Percentiles rank a stretch among this genome's conserved stretches.
These are phyloP conservation scores for Beauveria australis DNA, from an alignment of 2,329 filamentous ascomycete species.

Conservation along the genomic window DNA sequence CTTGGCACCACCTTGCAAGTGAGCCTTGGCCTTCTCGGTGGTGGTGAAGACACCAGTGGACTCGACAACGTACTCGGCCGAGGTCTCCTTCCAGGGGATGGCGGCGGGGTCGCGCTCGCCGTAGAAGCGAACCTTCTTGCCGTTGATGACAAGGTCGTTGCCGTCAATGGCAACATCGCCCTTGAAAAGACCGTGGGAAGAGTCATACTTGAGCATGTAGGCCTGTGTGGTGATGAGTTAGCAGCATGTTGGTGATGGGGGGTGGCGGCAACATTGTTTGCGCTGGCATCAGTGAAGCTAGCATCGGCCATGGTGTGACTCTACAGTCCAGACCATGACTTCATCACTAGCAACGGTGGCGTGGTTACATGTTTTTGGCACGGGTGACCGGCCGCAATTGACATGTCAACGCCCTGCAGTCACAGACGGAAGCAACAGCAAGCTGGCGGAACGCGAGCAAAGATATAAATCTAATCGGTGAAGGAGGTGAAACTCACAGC, in stretches of 20 bases:
- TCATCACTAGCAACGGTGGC: not conserved
- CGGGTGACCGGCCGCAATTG: not conserved
- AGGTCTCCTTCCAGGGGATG: constrained; percentile 86
- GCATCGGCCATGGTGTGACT: not conserved
- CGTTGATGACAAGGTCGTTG: constrained; percentile 77
- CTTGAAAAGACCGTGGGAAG: constrained; percentile 94
- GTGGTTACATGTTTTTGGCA: not conserved
- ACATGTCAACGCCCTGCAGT: not conserved
- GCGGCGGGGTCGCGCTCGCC: constrained; percentile 77
- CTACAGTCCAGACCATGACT: not conserved
- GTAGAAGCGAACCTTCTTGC: constrained; percentile 94
- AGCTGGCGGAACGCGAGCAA: not conserved
- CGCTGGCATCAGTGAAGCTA: not conserved
- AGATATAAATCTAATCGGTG: not conserved
- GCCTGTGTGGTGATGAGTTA: constrained; percentile 44
- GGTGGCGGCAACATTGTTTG: not conserved
- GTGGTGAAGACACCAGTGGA: constrained; percentile 99
- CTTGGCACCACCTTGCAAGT: constrained; percentile 96
- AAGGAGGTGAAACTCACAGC: constrained; percentile 61
- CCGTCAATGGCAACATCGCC: constrained; percentile 68
- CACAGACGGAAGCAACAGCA: not conserved
- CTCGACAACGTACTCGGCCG: constrained; percentile 92
- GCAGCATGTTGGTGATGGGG: not conserved
- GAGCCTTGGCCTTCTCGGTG: constrained; percentile 86
- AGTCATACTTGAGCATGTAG: constrained; percentile 99